Evolutionary conservation across 805 yeast species (phyloP), one percentile per base, ranked within the genome.

Genomic region (Wickerhamiella shivajii): DNA sequence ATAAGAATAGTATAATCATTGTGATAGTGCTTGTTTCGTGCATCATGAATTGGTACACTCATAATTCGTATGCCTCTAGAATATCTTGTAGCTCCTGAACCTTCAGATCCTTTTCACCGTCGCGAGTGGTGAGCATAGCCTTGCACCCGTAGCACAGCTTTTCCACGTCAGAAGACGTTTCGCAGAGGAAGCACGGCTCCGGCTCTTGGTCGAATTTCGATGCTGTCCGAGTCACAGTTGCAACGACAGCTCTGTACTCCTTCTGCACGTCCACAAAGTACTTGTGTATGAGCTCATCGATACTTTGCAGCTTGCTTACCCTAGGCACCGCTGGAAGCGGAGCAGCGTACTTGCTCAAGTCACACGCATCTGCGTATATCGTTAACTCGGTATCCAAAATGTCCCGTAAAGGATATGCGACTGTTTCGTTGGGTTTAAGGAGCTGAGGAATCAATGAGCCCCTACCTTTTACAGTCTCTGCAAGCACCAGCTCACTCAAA

Each of bases 161-260:
- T 2, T 18, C 29, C 6, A 20, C 28, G 11, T n/a, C 10, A 6
- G 20, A 12, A 6, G 18, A 17, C 17, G 23, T 29, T 3, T 18
- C 15, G 24, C 38, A 47, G 12, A 47, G 24, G 1, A 26, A 27
- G 24, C 51, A 47, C 7, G 27, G 33, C 28, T 47, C 50, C 2
- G 44, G 29, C 9, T 26, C 22, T 16, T 43, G 46, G n/a, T 42
- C 36, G 3, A 85, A 56, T 51, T 87, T 84, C 30, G 74, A 74
- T 4, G 90, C 94, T 0, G 93, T 84, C 43, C 80, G 75, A 10
- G 84, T 84, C 14, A 87, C 96, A 0, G 97, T 85, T 0, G 95
- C 77, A 3, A 85, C 84, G 2, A 87, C 79, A 37, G 87, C 80
- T 0, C 93, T 84, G 49, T 84, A 84, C 11, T 74, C 84, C 5